phyloP scores from a whole-genome alignment of 208 protist species.

The Acanthamoeba triangularis region DNA sequence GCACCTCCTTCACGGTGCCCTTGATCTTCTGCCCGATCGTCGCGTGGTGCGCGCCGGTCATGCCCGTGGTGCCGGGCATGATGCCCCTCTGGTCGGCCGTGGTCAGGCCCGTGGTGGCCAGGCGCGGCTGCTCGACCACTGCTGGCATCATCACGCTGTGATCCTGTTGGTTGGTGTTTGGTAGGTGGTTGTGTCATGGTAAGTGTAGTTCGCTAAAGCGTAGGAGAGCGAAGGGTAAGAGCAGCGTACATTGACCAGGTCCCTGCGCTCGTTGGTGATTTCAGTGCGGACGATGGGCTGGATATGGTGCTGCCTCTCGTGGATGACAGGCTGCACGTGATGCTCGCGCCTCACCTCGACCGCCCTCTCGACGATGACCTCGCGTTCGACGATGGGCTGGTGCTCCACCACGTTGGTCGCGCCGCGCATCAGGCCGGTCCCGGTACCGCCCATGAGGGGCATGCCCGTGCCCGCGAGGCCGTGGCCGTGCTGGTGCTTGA shows the following conservation, averaged over 20 bases:
- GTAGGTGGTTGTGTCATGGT: too few relatives aligned
- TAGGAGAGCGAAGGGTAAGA: too few relatives aligned
- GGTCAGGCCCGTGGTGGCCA: not conserved
- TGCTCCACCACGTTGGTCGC: not conserved
- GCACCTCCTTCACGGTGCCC: constrained; percentile 33
- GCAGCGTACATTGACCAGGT: not conserved
- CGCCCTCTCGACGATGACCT: not conserved
- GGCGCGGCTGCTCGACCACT: not conserved
- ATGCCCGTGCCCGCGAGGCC: not conserved
- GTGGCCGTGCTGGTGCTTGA: not conserved
- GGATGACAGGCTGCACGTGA: not conserved
- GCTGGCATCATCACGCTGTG: not conserved
- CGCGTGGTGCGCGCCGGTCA: not conserved
- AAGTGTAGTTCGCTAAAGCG: too few relatives aligned
- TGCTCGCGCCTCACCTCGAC: constrained; percentile 11
- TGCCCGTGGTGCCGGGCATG: not conserved
- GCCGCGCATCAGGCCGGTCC: too few relatives aligned
- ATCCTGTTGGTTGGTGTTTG: not conserved
- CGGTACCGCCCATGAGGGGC: not conserved
- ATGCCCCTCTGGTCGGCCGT: not conserved
- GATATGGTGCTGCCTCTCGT: not conserved
- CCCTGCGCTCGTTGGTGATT: not conserved
- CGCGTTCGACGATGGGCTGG: not conserved
- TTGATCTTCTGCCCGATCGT: constrained; percentile 9
- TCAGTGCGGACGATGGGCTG: not conserved